Evolutionary conservation across 2,329 filamentous ascomycete genomes (phyloP).

Genomic region (Tympanopsis confertula): DNA sequence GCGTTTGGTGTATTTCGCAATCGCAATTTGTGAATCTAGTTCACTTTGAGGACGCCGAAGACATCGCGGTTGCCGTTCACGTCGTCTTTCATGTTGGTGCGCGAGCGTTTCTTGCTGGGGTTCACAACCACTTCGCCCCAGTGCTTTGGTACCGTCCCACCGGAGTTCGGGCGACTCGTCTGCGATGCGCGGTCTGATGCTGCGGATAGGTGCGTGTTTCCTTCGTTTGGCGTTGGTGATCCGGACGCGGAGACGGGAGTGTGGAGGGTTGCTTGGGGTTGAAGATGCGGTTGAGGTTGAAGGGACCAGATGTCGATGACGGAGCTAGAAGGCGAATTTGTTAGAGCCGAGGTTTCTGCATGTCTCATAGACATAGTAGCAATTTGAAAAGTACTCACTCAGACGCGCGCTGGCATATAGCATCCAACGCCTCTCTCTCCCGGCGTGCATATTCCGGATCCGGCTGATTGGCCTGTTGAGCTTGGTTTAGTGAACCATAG

Average conservation of each 20-base stretch:
- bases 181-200: constrained; percentile 2
- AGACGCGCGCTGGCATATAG: constrained; percentile 31
- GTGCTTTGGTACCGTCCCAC: constrained; percentile 17
- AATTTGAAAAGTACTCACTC: constrained; percentile 19
- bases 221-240: background rate
- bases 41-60: background rate
- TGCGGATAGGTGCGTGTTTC: background rate
- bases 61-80: background rate
- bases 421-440: constrained; percentile 28
- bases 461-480: constrained; percentile 20
- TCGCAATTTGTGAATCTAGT: too few relatives aligned
- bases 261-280: constrained; percentile 20
- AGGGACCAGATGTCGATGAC: constrained; percentile 30
- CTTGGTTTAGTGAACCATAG: constrained; percentile 23
- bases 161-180: constrained; percentile 5
- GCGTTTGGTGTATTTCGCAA: too few relatives aligned
- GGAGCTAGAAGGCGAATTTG: constrained; percentile 14
- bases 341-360: background rate
- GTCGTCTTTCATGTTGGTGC: background rate
- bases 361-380: background rate
- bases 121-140: constrained; percentile 30
- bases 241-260: constrained; percentile 5
- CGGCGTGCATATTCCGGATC: constrained; percentile 27
- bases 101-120: constrained; percentile 12
- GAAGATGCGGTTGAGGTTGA: constrained; percentile 25